Percentiles rank a stretch among this genome's conserved stretches.
These are phyloP conservation scores for Termitomyces sp. DNA, from an alignment of 768 basidiomycete species.

Conservation along the genomic window DNA sequence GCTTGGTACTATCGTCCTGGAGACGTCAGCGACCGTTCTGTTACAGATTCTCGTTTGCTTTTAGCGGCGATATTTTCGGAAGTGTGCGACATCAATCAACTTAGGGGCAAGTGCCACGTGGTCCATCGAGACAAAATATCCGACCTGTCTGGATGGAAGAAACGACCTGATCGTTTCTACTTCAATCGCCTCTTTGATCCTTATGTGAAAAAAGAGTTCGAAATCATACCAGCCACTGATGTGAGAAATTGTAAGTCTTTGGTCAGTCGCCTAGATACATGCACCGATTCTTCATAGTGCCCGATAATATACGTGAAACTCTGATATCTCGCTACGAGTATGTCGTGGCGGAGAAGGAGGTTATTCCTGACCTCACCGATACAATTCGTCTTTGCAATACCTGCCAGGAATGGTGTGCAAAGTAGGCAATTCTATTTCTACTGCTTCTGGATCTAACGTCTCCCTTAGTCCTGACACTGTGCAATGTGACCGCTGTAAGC, in stretches of 20 bases:
- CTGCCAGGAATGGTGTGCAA: conserved; percentile 87
- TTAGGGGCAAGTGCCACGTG: conserved; percentile 91
- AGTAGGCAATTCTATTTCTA: conserved; percentile 41
- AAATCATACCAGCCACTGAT: conserved; percentile 82
- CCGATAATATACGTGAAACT: conserved; percentile 71
- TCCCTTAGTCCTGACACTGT: conserved; percentile 71
- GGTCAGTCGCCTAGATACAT: conserved; percentile 15
- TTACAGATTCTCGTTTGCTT: conserved; percentile 87
- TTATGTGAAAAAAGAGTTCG: conserved; percentile 97
- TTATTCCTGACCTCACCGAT: conserved; percentile 87
- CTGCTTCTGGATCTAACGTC: conserved; percentile 4
- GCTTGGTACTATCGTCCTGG: conserved; percentile 97
- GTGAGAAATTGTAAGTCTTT: conserved; percentile 77
- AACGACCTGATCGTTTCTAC: conserved; percentile 92
- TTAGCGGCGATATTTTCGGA: conserved; percentile 96
- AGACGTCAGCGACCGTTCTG: conserved; percentile 90
- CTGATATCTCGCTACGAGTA: conserved; percentile 87
- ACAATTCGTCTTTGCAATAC: conserved; percentile 77
- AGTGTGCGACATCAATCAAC: conserved; percentile 90
- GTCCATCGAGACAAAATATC: conserved; percentile 94
- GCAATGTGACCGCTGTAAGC: conserved; percentile 88
- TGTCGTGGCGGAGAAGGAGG: conserved; percentile 91
- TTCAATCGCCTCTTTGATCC: conserved; percentile 95
- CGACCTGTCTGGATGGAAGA: conserved; percentile 91
- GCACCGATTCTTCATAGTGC: conserved; percentile 46